Evolutionary conservation across 257 asterid genomes (phyloP), one percentile per base, ranked within the genome.

Genomic region (Jaltomata sinuosa): DNA sequence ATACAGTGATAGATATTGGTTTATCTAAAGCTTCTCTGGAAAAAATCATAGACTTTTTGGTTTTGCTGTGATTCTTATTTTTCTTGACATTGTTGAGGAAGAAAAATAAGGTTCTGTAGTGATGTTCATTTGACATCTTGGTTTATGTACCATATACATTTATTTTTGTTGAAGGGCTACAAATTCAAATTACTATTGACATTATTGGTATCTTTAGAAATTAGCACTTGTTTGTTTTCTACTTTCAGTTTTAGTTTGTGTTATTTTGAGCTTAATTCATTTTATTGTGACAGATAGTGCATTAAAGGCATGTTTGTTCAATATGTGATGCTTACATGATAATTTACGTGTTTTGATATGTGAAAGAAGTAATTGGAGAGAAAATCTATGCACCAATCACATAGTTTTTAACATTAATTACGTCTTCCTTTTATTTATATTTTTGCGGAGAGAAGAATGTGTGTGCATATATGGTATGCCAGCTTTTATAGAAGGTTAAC

Each of bases 91-190:
- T 82, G 50, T 88, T 85, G 54, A 85, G 86, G 85, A 81, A 81
- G 83, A 87, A 87, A 86, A 92, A 89, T 87, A 89, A 89, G 79
- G 85, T 86, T 82, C 85, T 69, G 55, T 42, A 32, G 71, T 83
- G 83, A 78, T 85, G 87, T 87, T 83, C 86, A 36, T 72, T 83
- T 86, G 81, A 83, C 47, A 83, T 87, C 87, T 36, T 69, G 81
- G 81, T 81, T 67, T 71, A 64, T 90, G 92, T 91, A 89, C 79
- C 83, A 83, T 86, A 81, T 84, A 79, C 91, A 86, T 87, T 80
- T 87, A 49, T 89, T 90, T 74, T 83, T 86, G 85, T 84, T 82
- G 16, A 85, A 85, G 84, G 79, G 83, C 85, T 84, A 84, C 83
- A 83, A 82, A 50, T 83, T 79, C 87, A 84, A 87, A 86, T 76